Evolutionary conservation across 1,284 basidiomycete species (phyloP), one percentile per base, ranked within the genome.

Genomic region (Rhodotorula sp.): DNA sequence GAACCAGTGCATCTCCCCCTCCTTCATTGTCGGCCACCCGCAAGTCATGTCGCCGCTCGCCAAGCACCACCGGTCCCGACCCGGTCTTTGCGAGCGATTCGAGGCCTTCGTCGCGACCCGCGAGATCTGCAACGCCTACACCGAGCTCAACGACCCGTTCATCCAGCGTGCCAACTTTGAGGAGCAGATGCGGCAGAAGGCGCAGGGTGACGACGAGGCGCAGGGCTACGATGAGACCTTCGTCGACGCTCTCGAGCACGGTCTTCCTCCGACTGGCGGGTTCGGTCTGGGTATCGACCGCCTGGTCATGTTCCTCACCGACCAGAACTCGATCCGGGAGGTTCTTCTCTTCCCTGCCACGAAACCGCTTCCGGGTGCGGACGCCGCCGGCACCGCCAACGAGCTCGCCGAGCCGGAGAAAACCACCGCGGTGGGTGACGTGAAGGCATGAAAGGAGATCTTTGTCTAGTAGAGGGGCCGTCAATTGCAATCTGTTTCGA

Each of bases 11-110:
- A 89, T 98, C 81, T 96, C 92, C 65, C 96, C 96, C 8, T 87
- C 93, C 20, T 99, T 99, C 87, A 99, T 99, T 78, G 92, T 95
- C 73, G 97, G 96, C 39, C 96, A 99, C 83, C 96, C 96, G 58
- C 95, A 98, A 85, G 92, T 99, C 79, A 99, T 99, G 96, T 97
- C 94, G 5, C 96, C 96, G 14, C 88, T 99, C 31, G 97, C 96
- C 81, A 97, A 97, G 85, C 92, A 91, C 86, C 92, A 97, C 83
- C 90, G 94, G 73, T 92, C 91, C 26, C 89, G 92, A 59, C 91
- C 92, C 0, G 97, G 97, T 58, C 86, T 99, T 18, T 98, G 95
- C 83, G 96, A 99, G 83, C 92, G 96, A 23, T 99, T 99, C 85
- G 96, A 99, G 82, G 93, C 89, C 12, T 99, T 99, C 86, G 88